Percentiles rank a stretch among this genome's conserved stretches.
These are phyloP conservation scores for Yarrowia sp. DNA, from an alignment of 805 yeast genomes.

Conservation along the genomic window DNA sequence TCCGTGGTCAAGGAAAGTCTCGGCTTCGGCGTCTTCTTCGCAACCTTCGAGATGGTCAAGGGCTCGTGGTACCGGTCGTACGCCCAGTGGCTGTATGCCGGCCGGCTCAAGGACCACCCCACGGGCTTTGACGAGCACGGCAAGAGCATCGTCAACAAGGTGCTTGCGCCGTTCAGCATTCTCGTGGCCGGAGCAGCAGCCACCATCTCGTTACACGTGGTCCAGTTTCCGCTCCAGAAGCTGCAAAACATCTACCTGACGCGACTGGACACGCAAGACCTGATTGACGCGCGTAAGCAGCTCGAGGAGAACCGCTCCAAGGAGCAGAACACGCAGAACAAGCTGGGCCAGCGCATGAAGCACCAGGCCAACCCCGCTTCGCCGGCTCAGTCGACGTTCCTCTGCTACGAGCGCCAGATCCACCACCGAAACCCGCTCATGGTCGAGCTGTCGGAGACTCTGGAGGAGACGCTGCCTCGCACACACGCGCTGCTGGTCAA, in stretches of 20 bases:
- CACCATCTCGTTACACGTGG: slow-evolving; percentile 67
- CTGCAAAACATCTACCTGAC: slow-evolving; percentile 77
- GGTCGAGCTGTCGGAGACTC: not conserved
- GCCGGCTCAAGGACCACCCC: slow-evolving; percentile 6
- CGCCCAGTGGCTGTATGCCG: slow-evolving; percentile 28
- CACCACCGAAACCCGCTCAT: slow-evolving; percentile 1
- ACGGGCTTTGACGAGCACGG: slow-evolving; percentile 19
- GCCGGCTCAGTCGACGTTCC: not conserved
- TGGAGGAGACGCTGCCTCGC: slow-evolving; percentile 11
- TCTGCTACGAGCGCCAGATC: slow-evolving; percentile 5
- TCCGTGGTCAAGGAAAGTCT: slow-evolving; percentile 70
- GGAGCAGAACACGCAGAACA: slow-evolving; percentile 33
- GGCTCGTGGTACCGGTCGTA: slow-evolving; percentile 44
- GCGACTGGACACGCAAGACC: slow-evolving; percentile 74
- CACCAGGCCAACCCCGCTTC: not conserved
- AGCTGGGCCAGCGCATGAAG: slow-evolving; percentile 23
- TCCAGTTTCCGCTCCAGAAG: slow-evolving; percentile 80
- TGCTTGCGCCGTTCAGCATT: slow-evolving; percentile 63
- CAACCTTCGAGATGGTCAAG: slow-evolving; percentile 75
- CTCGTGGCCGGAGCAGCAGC: slow-evolving; percentile 86
- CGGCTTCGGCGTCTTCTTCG: slow-evolving; percentile 84
- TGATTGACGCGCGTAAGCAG: slow-evolving; percentile 62
- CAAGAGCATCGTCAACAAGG: slow-evolving; percentile 20
- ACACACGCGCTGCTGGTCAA: not conserved
- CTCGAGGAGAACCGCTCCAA: slow-evolving; percentile 42